Evolutionary conservation across 306 rosid species (phyloP), one percentile per base, ranked within the genome.

Genomic region (Prunus mongolica): DNA sequence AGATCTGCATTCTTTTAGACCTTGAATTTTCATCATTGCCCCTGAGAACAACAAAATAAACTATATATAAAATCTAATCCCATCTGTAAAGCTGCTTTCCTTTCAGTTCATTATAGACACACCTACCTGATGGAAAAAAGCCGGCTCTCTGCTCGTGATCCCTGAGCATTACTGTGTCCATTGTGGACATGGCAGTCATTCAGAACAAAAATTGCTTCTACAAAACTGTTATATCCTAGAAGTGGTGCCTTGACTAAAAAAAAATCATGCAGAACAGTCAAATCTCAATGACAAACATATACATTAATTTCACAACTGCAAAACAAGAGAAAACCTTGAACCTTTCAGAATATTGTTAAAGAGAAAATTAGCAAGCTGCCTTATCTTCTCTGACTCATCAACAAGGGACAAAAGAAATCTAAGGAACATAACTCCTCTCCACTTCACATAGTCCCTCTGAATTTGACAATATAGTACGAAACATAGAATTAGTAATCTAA

Each of bases 391-490:
- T 66, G 98, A 94, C 80, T 92, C 95, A 45, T 94, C 98, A 76
- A 94, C 98, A 19, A 94, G 97, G 12, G 98, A 90, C 78, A 94
- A 79, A 77, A 94, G 98, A 87, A 94, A 94, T 75, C 98, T 89
- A 70, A 92, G 89, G 87, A 94, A 94, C 62, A 94, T 84, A 79
- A 94, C 97, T 78, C 97, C 98, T 86, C 91, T 90, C 98, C 98
- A 94, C 87, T 94, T 94, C 85, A 92, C 98, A 16, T 92, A 94
- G 86, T 94, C 98, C 76, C 96, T 89, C 98, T 93, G 84, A 67
- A 81, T 20, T 79, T 81, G 18, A 69, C 51, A 78, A 75, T 34
- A 79, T 56, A 69, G 55, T 22, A 47, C 72, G 34, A 73, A 76
- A 66, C 3, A 71, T 20, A 6, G 46, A 47, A 73, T 56, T 70